Conservation (phyloP, 768 basidiomycete species). For the Postia placenta region DNA sequence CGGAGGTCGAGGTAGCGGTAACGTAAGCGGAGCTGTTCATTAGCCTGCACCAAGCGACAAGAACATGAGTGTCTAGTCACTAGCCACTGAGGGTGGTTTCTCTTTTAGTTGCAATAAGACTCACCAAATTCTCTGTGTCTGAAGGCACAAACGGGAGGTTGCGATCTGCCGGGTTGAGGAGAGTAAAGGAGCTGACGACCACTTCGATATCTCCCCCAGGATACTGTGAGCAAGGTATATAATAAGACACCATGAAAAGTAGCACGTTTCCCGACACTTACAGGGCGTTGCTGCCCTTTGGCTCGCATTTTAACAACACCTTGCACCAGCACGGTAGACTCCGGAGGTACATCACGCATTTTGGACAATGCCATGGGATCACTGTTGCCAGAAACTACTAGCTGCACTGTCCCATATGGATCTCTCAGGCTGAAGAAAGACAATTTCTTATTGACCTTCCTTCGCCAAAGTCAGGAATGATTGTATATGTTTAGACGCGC, state of each 20-base stretch:
- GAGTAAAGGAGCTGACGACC: slow-evolving; percentile 55
- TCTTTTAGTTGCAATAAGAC: too few relatives aligned
- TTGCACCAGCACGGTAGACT: slow-evolving; percentile 72
- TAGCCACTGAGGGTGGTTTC: too few relatives aligned
- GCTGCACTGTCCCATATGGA: slow-evolving; percentile 69
- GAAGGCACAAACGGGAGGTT: slow-evolving; percentile 84
- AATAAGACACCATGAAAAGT: not conserved
- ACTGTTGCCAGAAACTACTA: slow-evolving; percentile 48
- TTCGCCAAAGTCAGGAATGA: slow-evolving; percentile 24
- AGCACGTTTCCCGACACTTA: slow-evolving; percentile 21
- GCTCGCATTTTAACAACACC: slow-evolving; percentile 70
- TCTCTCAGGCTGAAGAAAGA: slow-evolving; percentile 89
- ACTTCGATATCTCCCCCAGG: slow-evolving; percentile 78
- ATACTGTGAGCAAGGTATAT: slow-evolving; percentile 36
- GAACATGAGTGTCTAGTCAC: not conserved
- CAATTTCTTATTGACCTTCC: slow-evolving; percentile 59
- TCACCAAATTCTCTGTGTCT: slow-evolving; percentile 66
- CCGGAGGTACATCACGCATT: slow-evolving; percentile 62
- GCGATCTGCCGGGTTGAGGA: slow-evolving; percentile 74
- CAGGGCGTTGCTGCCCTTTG: slow-evolving; percentile 51
- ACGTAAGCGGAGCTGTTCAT: slow-evolving; percentile 79
- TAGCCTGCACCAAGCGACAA: slow-evolving; percentile 50
- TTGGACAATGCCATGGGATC: slow-evolving; percentile 26
- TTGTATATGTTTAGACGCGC: slow-evolving; percentile 15
- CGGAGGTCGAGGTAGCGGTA: slow-evolving; percentile 90